Conservation (phyloP, 306 rosid species). For the Sindora glabra region DNA sequence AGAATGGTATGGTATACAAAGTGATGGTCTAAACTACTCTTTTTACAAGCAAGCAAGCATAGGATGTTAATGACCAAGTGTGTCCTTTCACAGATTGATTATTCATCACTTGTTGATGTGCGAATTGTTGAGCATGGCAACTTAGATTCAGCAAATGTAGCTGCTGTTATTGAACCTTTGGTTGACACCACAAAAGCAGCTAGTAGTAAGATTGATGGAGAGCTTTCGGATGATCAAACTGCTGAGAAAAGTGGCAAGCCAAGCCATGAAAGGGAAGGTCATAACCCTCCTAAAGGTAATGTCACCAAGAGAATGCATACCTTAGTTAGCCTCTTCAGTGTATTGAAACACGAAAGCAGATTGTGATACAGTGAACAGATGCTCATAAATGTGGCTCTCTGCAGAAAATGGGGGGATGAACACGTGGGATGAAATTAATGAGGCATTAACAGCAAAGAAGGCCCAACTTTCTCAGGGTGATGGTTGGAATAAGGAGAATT, state of each 20-base stretch:
- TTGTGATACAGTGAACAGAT: too few relatives aligned
- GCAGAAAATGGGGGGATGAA: slow-evolving; percentile 62
- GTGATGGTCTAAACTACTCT: too few relatives aligned
- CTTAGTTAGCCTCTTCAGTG: not conserved
- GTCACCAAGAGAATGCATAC: not conserved
- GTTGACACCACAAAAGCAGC: too few relatives aligned
- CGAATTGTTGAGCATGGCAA: slow-evolving; percentile 34
- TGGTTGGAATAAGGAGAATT: slow-evolving; percentile 48
- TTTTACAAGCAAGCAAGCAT: not conserved
- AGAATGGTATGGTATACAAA: too few relatives aligned
- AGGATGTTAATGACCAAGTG: slow-evolving; percentile 17
- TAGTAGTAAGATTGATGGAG: not conserved
- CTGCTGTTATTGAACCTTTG: not conserved
- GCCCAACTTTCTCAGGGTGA: too few relatives aligned
- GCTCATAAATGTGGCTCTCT: too few relatives aligned
- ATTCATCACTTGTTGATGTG: slow-evolving; percentile 41
- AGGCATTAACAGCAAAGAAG: too few relatives aligned
- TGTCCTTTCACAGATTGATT: slow-evolving; percentile 35
- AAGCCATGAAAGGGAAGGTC: slow-evolving; percentile 14
- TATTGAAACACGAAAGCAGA: slow-evolving; percentile 3
- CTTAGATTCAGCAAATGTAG: slow-evolving; percentile 16
- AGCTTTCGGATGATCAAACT: slow-evolving; percentile 1
- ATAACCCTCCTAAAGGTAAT: slow-evolving; percentile 39
- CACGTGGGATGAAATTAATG: slow-evolving; percentile 75
- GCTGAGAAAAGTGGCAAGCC: slow-evolving; percentile 21